Base-by-base conservation (phyloP, 2,329 filamentous ascomycete genomes). In the Calycina herbarum region DNA sequence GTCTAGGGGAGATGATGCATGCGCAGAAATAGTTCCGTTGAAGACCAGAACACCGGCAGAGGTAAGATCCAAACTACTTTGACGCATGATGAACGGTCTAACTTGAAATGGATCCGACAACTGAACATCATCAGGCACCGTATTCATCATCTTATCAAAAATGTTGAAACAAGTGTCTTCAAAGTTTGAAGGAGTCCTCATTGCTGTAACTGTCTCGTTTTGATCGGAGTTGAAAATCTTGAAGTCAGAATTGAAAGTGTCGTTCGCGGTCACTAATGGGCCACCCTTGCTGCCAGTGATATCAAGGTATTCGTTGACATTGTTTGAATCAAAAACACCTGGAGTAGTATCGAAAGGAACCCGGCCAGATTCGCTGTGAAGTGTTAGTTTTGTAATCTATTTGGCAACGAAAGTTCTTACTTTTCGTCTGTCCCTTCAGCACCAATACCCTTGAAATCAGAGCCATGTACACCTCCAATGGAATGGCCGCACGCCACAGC, bases 111-210 rank as follows among this genome's bases (percentile, higher is more conserved):
- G 61, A 35, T 64, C 66, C 7, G 68, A 70, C 2, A 71, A 45
- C 0, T 45, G 62, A 17, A 66, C 60, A 1, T 27, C 57, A 11
- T 20, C 58, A 15, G 70, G 68, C 3, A 71, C 70, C 2, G 68
- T 69, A 45, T 71, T 64, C 17, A 71, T 66, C 67, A 70, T 69
- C 35, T 69, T 68, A 42, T 67, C 64, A 48, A 72, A 72, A 13
- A 70, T 61, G 2, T 48, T 58, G 38, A 64, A 64, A 54, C 68
- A 72, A 1, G 62, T 66, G 13, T 67, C 38, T 61, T 66, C 33
- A 54, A 72, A 72, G 15, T 65, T n/a, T 58, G 59, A 17, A 17
- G 63, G 56, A 1, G 59, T 24, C 3, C 67, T 57, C 60, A 72
- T 67, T 13, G 64, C 61, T n/a, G 56, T 56, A 6, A 72, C 64